phyloP scores from a whole-genome alignment of 1,284 basidiomycete genomes.

The Hypsizygus ulmarius region DNA sequence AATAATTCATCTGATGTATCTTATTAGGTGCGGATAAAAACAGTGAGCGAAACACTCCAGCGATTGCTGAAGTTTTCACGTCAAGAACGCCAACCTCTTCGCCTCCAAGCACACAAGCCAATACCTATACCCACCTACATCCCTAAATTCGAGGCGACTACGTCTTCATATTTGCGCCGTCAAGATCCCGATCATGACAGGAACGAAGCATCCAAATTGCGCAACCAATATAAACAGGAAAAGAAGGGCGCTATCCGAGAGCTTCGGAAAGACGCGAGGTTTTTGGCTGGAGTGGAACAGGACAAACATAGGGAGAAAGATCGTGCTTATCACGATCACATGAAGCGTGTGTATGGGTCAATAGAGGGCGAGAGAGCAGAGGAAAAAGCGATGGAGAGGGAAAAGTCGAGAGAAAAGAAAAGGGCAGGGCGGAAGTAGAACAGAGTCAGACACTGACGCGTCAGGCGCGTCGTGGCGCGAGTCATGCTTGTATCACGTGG shows the following conservation, averaged over 20 bases:
- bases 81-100: conserved; percentile 75
- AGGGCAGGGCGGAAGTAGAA: conserved; percentile 65
- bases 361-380: conserved; percentile 92
- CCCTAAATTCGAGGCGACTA: conserved; percentile 90
- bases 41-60: conserved; percentile 43
- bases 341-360: conserved; percentile 81
- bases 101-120: conserved; percentile 92
- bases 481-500: too few relatives aligned
- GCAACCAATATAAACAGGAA: conserved; percentile 92
- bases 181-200: conserved; percentile 94
- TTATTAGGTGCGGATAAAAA: conserved; percentile 43
- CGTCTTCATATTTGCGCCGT: conserved; percentile 76
- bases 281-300: conserved; percentile 87
- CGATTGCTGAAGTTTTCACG: conserved; percentile 74
- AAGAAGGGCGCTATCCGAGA: conserved; percentile 96
- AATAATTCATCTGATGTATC: conserved; percentile 9
- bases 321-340: conserved; percentile 67
- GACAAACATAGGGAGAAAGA: conserved; percentile 86
- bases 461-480: too few relatives aligned
- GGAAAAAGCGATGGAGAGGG: conserved; percentile 88
- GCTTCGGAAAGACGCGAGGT: conserved; percentile 91
- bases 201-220: conserved; percentile 84
- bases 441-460: too few relatives aligned
- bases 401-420: conserved; percentile 76
- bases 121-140: conserved; percentile 93